Percentiles rank a stretch among this genome's conserved stretches.
Evolutionary conservation across 169 alveolate genomes (phyloP).

Genomic region (Plasmodium falciparum): DNA sequence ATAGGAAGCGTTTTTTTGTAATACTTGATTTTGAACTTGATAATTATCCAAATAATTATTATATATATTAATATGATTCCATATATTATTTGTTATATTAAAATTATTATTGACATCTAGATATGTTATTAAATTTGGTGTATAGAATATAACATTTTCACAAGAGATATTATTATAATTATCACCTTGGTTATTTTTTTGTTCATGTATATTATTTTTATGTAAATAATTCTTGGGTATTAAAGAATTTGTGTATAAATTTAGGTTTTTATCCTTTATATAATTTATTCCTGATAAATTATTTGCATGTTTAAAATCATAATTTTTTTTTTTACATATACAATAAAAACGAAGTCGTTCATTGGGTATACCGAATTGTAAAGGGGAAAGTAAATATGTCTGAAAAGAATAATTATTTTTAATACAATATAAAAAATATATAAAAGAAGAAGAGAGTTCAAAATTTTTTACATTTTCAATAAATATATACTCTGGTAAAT

Average conservation of each 20-base stretch:
- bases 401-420: conserved; percentile 59
- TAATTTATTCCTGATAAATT: not conserved
- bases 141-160: conserved; percentile 17
- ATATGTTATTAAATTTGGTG: conserved; percentile 49
- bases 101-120: conserved; percentile 39
- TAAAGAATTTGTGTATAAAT: conserved; percentile 41
- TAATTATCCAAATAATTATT: conserved; percentile 16
- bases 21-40: conserved; percentile 1
- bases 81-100: conserved; percentile 6
- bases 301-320: not conserved
- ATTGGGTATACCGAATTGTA: conserved; percentile 72
- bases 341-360: conserved; percentile 75
- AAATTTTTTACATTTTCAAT: conserved; percentile 72
- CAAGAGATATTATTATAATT: too few species aligned
- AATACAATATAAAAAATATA: conserved; percentile 49
- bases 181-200: too few species aligned
- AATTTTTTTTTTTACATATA: conserved; percentile 36
- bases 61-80: conserved; percentile 7
- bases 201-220: not conserved
- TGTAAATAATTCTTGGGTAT: conserved; percentile 20
- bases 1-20: conserved; percentile 22
- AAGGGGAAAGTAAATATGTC: conserved; percentile 57
- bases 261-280: not conserved
- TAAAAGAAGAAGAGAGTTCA: conserved; percentile 60
- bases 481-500: conserved; percentile 68